These are phyloP conservation scores for Ailanthus altissimus DNA, from an alignment of 345 rosid species.

Conservation along the genomic window DNA sequence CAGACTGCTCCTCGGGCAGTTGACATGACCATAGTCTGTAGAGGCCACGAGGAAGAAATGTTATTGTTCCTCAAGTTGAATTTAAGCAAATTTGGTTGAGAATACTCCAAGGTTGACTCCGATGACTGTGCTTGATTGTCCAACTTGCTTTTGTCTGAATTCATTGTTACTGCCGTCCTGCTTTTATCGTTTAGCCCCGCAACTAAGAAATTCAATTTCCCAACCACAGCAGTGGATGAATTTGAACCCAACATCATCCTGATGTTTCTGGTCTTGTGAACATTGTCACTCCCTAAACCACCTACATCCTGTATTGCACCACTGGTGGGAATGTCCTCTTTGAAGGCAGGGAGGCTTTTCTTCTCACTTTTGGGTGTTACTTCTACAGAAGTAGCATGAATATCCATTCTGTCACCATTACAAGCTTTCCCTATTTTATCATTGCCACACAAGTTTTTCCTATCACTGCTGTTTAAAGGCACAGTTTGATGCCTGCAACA, in stretches of 20 bases:
- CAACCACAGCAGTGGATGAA: not conserved
- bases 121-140: not conserved
- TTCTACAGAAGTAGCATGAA: not conserved
- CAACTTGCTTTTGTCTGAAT: slow-evolving; percentile 2
- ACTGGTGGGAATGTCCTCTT: slow-evolving; percentile 5
- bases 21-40: slow-evolving; percentile 6
- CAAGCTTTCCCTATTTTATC: slow-evolving; percentile 5
- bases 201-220: slow-evolving; percentile 17
- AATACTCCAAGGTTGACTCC: slow-evolving; percentile 9
- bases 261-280: not conserved
- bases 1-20: not conserved
- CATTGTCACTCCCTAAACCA: slow-evolving; percentile 7
- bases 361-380: slow-evolving; percentile 2
- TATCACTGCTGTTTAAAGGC: not conserved
- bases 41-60: slow-evolving; percentile 16
- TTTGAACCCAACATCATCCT: slow-evolving; percentile 8
- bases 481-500: not conserved
- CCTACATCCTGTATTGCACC: not conserved
- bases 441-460: not conserved
- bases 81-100: slow-evolving; percentile 8
- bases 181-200: slow-evolving; percentile 13
- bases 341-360: slow-evolving; percentile 4
- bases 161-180: not conserved
- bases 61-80: slow-evolving; percentile 5
- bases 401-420: slow-evolving; percentile 2